Evolutionary conservation across 352 stramenopile genomes (phyloP).

Genomic region (Globisporangium spiculum): DNA sequence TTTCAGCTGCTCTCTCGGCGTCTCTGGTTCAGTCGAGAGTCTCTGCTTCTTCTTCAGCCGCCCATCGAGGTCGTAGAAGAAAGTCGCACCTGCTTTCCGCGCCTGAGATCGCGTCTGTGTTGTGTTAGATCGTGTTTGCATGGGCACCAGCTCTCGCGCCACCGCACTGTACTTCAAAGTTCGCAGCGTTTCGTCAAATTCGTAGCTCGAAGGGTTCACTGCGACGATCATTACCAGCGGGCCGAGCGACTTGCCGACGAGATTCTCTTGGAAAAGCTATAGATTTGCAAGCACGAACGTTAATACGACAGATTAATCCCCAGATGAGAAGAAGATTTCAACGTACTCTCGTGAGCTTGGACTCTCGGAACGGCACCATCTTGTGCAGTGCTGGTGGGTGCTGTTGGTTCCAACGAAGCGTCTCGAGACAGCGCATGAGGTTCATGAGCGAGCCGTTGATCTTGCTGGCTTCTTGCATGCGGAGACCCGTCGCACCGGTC

Average conservation of each 20-base stretch:
- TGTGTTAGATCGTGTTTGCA: constrained; percentile 30
- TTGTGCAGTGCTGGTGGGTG: constrained; percentile 68
- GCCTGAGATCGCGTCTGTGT: constrained; percentile 15
- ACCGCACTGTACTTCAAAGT: constrained; percentile 94
- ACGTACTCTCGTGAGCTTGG: constrained; percentile 90
- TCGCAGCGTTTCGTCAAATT: constrained; percentile 97
- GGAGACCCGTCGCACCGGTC: constrained; percentile 70
- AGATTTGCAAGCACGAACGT: constrained; percentile 1
- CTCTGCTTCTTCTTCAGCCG: constrained; percentile 42
- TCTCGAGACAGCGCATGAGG: constrained; percentile 96
- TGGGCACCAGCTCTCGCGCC: constrained; percentile 88
- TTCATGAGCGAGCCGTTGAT: constrained; percentile 99
- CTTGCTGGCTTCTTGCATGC: constrained; percentile 96
- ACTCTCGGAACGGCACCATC: constrained; percentile 97
- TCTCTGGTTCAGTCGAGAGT: constrained; percentile 23
- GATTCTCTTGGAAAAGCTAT: constrained; percentile 94
- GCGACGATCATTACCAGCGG: constrained; percentile 97
- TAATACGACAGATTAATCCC: not conserved
- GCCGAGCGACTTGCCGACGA: constrained; percentile 79
- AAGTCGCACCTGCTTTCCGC: constrained; percentile 18
- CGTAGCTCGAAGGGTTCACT: constrained; percentile 89
- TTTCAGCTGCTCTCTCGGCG: not conserved
- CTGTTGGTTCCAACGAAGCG: constrained; percentile 91
- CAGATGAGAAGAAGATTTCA: not conserved
- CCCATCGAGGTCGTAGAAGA: constrained; percentile 53